Evolutionary conservation across 2,329 filamentous ascomycete genomes (phyloP).

Genomic region (Coniochaeta prunicola): DNA sequence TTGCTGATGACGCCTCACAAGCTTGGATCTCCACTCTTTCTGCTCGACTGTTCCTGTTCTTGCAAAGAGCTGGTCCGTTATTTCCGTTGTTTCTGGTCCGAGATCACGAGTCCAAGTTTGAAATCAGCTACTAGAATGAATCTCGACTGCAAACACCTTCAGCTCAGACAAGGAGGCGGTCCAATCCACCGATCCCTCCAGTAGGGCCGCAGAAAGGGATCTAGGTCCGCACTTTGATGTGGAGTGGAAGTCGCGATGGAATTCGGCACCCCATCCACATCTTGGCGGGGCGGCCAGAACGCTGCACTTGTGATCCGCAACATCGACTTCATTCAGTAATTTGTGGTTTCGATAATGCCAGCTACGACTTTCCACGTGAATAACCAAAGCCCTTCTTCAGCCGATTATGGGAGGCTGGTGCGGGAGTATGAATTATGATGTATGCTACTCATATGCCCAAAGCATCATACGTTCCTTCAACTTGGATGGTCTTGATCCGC

Average conservation of each 20-base stretch:
- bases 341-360: too few species aligned
- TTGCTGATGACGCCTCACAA: not conserved
- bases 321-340: not conserved
- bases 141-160: too few species aligned
- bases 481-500: constrained; percentile 9
- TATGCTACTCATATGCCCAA: constrained; percentile 20
- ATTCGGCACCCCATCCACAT: too few species aligned
- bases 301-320: not conserved
- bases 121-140: not conserved
- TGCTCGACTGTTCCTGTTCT: not conserved
- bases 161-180: not conserved
- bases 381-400: too few species aligned
- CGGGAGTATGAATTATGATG: not conserved
- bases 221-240: not conserved
- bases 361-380: too few species aligned
- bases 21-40: not conserved
- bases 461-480: constrained; percentile 22
- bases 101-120: not conserved
- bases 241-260: not conserved
- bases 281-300: too few species aligned
- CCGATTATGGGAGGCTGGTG: too few species aligned
- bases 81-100: not conserved
- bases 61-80: not conserved
- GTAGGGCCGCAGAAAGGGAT: not conserved
- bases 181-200: not conserved